Conservation (phyloP, 768 basidiomycete genomes). For the Termitomyces sp. region DNA sequence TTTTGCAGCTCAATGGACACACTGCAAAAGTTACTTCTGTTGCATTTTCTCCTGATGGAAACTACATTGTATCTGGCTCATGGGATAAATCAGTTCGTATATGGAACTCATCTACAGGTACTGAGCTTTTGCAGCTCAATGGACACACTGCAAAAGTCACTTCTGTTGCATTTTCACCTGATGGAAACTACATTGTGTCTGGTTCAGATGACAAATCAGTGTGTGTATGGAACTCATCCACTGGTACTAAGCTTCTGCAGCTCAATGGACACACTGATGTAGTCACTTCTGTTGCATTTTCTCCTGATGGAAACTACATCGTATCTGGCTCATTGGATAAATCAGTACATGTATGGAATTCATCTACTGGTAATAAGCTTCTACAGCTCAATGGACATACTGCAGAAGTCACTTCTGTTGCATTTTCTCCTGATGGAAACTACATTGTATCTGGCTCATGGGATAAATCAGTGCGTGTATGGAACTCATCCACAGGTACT, state of each 20-base stretch:
- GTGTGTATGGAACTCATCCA: background rate
- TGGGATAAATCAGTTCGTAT: background rate
- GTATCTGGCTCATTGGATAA: background rate
- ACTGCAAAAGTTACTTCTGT: background rate
- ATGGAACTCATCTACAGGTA: background rate
- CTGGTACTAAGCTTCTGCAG: background rate
- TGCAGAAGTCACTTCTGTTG: background rate
- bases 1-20: background rate
- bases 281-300: background rate
- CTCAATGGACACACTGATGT: background rate
- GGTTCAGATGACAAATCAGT: background rate
- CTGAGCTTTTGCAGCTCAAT: background rate
- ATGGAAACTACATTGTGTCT: background rate
- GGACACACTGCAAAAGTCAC: background rate
- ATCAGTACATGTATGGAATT: background rate
- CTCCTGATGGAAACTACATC: background rate
- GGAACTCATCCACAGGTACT: background rate
- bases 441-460: background rate
- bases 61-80: background rate
- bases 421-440: background rate
- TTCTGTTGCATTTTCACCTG: background rate
- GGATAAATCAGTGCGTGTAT: background rate
- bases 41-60: background rate
- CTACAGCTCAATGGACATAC: too few species aligned
- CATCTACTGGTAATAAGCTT: background rate